Conservation (phyloP, 1,284 basidiomycete genomes). For the Somion occarium region DNA sequence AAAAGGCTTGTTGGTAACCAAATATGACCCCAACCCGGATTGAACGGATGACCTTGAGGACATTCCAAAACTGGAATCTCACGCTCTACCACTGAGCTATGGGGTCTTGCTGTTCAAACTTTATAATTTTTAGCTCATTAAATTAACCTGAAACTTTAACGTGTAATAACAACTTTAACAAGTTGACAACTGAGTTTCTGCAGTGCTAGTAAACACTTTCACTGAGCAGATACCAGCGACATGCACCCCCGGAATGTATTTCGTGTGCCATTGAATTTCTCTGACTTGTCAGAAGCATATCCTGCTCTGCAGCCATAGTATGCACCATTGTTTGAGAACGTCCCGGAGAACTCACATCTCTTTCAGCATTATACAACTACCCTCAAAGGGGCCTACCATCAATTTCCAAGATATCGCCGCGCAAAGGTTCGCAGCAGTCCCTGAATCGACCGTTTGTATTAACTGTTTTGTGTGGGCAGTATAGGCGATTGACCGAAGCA, state of each 20-base stretch:
- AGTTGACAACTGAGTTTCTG: too few species aligned
- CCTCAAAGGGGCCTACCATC: conserved; percentile 41
- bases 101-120: neutral
- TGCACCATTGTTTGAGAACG: conserved; percentile 19
- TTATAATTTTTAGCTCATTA: too few species aligned
- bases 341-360: too few species aligned
- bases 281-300: conserved; percentile 51
- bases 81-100: neutral
- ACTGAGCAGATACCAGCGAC: too few species aligned
- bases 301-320: conserved; percentile 61
- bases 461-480: neutral
- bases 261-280: conserved; percentile 57
- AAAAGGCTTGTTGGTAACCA: too few species aligned
- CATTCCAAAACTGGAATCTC: neutral
- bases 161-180: too few species aligned
- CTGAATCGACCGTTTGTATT: too few species aligned
- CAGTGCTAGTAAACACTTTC: too few species aligned
- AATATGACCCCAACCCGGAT: conserved; percentile 27
- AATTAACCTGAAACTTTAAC: too few species aligned
- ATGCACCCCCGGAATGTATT: conserved; percentile 69
- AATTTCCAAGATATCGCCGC: conserved; percentile 70
- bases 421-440: conserved; percentile 53
- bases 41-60: conserved; percentile 31
- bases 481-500: conserved; percentile 71
- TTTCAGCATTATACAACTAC: too few species aligned